Conservation (phyloP, 2,329 filamentous ascomycete genomes). For the Fusarium setosum region DNA sequence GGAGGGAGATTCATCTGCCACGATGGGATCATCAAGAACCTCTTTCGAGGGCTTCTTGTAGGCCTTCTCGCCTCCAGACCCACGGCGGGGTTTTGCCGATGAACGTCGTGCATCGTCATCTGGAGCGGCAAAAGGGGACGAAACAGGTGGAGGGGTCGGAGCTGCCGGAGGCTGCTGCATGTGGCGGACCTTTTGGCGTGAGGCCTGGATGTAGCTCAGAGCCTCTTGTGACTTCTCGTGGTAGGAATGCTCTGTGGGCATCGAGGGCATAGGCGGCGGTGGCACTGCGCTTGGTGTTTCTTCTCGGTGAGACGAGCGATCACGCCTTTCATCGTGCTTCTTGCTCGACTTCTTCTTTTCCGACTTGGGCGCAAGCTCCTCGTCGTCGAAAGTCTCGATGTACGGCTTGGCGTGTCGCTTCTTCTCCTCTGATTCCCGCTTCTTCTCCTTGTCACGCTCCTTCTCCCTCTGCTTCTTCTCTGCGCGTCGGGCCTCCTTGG, state of each 20-base stretch:
- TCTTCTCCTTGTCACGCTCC: slow-evolving; percentile 52
- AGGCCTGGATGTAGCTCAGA: slow-evolving; percentile 47
- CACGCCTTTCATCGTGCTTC: slow-evolving; percentile 52
- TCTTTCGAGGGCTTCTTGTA: slow-evolving; percentile 48
- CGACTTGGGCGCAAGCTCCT: slow-evolving; percentile 35
- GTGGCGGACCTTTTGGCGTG: slow-evolving; percentile 43
- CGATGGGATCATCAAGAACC: slow-evolving; percentile 46
- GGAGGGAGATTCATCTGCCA: slow-evolving; percentile 45
- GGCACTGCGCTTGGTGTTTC: slow-evolving; percentile 40
- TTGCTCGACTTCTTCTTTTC: slow-evolving; percentile 55
- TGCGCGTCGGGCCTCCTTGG: slow-evolving; percentile 47
- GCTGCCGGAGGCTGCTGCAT: slow-evolving; percentile 49
- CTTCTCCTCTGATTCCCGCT: slow-evolving; percentile 52
- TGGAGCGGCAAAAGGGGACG: slow-evolving; percentile 43
- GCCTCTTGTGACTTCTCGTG: slow-evolving; percentile 30
- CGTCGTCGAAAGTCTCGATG: slow-evolving; percentile 50
- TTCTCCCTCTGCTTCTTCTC: slow-evolving; percentile 51
- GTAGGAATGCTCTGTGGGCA: slow-evolving; percentile 10
- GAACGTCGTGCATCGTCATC: slow-evolving; percentile 49
- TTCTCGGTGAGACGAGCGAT: slow-evolving; percentile 49
- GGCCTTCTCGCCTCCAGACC: slow-evolving; percentile 48
- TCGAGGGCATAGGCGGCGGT: slow-evolving; percentile 35
- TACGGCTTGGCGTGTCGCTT: slow-evolving; percentile 49
- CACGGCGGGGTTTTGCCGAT: slow-evolving; percentile 47
- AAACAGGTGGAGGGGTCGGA: slow-evolving; percentile 50